Percentiles rank a stretch among this genome's conserved stretches.
These are phyloP conservation scores for Plantago coronopus DNA, from an alignment of 305 asterid species.

Conservation along the genomic window DNA sequence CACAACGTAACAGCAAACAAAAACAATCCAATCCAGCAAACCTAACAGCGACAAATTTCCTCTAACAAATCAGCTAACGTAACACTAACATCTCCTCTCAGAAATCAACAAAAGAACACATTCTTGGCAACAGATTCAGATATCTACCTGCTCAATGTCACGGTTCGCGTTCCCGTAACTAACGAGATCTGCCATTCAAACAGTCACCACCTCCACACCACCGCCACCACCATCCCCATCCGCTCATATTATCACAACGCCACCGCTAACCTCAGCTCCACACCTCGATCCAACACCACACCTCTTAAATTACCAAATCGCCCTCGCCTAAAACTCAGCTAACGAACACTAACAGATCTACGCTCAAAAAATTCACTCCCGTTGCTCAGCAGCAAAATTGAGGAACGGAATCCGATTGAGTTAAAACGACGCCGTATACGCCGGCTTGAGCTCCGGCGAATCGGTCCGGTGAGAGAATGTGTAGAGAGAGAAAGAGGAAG, in stretches of 20 bases:
- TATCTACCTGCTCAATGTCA: conserved; percentile 75
- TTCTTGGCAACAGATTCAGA: no score
- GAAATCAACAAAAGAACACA: no score
- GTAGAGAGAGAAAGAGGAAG: conserved; percentile 17
- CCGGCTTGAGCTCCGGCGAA: no score
- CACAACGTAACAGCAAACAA: no score
- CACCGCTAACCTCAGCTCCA: conserved; percentile 26
- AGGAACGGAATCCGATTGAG: no score
- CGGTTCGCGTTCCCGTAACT: conserved; percentile 80
- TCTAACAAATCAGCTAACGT: no score
- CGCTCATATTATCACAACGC: conserved; percentile 77
- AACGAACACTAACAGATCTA: conserved; percentile 25
- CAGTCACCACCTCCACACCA: conserved; percentile 66
- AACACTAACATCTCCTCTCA: no score
- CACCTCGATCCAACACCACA: conserved; percentile 18
- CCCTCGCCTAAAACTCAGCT: conserved; percentile 7
- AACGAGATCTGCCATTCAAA: conserved; percentile 98
- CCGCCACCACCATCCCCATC: conserved; percentile 65
- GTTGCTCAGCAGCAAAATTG: no score
- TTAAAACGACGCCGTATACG: no score
- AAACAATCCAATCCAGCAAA: no score
- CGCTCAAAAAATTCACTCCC: no score
- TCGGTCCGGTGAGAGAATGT: not conserved
- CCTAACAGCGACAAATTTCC: no score
- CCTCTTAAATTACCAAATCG: conserved; percentile 14